Conservation (phyloP, 2,329 filamentous ascomycete genomes). For the Helotiales sp. region DNA sequence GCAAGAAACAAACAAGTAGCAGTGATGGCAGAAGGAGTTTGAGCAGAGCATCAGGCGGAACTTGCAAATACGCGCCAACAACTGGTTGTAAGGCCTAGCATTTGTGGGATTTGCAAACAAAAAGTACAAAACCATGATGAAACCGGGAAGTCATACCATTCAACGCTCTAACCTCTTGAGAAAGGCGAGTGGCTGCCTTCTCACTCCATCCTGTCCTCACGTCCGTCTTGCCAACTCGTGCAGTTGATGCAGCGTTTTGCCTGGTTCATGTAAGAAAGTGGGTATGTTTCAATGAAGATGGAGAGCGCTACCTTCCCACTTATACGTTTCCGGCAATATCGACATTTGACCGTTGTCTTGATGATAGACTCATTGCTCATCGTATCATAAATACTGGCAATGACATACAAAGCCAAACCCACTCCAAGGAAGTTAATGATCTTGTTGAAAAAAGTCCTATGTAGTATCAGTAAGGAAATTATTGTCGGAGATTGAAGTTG, state of each 20-base stretch:
- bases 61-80: too few species aligned
- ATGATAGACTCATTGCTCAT: slow-evolving; percentile 68
- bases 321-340: slow-evolving; percentile 67
- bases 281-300: neutral
- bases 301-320: slow-evolving; percentile 59
- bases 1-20: too few species aligned
- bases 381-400: slow-evolving; percentile 67
- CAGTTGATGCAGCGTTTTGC: slow-evolving; percentile 59
- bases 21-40: too few species aligned
- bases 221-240: slow-evolving; percentile 60
- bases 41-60: too few species aligned
- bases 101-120: too few species aligned
- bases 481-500: neutral
- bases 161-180: too few species aligned
- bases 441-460: slow-evolving; percentile 65
- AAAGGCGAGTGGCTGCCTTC: neutral
- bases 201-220: slow-evolving; percentile 28
- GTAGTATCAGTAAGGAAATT: neutral
- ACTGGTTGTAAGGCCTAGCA: too few species aligned
- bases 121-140: too few species aligned
- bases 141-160: neutral
- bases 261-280: slow-evolving; percentile 35
- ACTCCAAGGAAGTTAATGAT: slow-evolving; percentile 69
- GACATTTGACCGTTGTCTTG: slow-evolving; percentile 71
- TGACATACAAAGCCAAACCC: slow-evolving; percentile 66